These are phyloP conservation scores for Blastobotrys robertii DNA, from an alignment of 805 yeast species.

Conservation along the genomic window DNA sequence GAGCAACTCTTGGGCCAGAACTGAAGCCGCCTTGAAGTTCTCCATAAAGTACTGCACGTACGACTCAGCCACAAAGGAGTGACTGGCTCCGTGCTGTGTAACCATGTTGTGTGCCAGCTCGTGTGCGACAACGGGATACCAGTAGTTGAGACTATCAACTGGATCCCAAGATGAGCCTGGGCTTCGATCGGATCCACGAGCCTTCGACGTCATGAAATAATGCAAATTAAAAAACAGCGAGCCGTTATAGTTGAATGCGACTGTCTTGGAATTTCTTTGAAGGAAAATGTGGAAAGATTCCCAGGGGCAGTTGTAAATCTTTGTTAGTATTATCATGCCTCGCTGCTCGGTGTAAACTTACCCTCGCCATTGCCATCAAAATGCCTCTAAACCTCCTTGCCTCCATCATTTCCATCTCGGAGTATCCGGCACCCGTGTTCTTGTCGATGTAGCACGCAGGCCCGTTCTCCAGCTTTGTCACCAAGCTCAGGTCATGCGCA, in stretches of 20 bases:
- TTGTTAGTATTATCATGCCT: slow-evolving; percentile 2
- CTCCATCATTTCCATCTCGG: slow-evolving; percentile 8
- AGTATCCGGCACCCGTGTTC: neutral
- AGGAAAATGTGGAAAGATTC: slow-evolving; percentile 23
- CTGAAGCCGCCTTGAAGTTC: slow-evolving; percentile 8
- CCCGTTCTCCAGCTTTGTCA: slow-evolving; percentile 4
- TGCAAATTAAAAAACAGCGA: slow-evolving; percentile 30
- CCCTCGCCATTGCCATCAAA: slow-evolving; percentile 8
- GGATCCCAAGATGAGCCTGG: slow-evolving; percentile 6
- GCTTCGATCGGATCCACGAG: slow-evolving; percentile 1
- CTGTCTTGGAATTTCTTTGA: slow-evolving; percentile 16
- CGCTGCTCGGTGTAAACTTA: neutral
- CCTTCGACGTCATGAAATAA: slow-evolving; percentile 13
- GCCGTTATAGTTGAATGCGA: slow-evolving; percentile 32
- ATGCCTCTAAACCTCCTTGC: slow-evolving; percentile 12
- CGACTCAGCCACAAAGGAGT: slow-evolving; percentile 28
- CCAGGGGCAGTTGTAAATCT: slow-evolving; percentile 17
- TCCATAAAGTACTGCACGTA: slow-evolving; percentile 24
- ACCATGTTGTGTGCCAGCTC: slow-evolving; percentile 33
- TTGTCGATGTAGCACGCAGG: slow-evolving; percentile 3
- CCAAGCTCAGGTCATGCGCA: slow-evolving; percentile 4
- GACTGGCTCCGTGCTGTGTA: slow-evolving; percentile 27
- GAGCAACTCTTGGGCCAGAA: too few relatives aligned
- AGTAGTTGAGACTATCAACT: slow-evolving; percentile 22
- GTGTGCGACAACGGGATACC: slow-evolving; percentile 32